phyloP scores from a whole-genome alignment of 257 asterid species.

The Cinchona pubescens region DNA sequence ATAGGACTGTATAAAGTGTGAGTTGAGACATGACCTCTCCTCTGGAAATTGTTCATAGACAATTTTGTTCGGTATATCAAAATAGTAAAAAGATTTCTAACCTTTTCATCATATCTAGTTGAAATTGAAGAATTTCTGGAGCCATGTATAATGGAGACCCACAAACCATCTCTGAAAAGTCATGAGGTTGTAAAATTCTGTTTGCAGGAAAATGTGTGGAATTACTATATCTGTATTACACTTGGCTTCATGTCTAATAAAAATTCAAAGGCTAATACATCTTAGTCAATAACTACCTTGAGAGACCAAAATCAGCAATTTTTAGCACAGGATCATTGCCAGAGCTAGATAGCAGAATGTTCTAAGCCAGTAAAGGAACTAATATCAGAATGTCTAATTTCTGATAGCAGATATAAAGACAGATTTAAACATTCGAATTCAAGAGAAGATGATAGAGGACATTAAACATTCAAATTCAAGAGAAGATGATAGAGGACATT shows the following conservation, averaged over 20 bases:
- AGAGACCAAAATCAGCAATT: slow-evolving; percentile 61
- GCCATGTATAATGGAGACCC: slow-evolving; percentile 61
- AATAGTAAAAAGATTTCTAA: slow-evolving; percentile 7
- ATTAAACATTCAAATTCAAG: neutral
- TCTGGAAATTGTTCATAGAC: neutral
- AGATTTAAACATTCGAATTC: neutral
- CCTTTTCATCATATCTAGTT: slow-evolving; percentile 48
- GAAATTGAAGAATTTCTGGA: slow-evolving; percentile 56
- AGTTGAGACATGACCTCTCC: neutral
- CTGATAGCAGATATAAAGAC: neutral
- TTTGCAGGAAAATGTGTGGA: slow-evolving; percentile 10
- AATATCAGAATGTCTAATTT: neutral
- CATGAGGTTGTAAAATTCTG: slow-evolving; percentile 41
- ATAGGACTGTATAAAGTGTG: neutral
- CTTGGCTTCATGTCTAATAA: neutral
- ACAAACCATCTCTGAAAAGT: slow-evolving; percentile 42
- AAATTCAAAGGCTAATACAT: neutral
- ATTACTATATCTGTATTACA: slow-evolving; percentile 7
- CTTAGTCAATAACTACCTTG: slow-evolving; percentile 33
- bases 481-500: neutral
- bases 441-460: neutral
- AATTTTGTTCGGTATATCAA: neutral
- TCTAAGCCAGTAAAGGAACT: slow-evolving; percentile 25
- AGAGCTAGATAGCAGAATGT: slow-evolving; percentile 43
- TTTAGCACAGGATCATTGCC: slow-evolving; percentile 41